Evolutionary conservation across 306 rosid genomes (phyloP), one percentile per base, ranked within the genome.

Genomic region (Trifolium subterraneum): DNA sequence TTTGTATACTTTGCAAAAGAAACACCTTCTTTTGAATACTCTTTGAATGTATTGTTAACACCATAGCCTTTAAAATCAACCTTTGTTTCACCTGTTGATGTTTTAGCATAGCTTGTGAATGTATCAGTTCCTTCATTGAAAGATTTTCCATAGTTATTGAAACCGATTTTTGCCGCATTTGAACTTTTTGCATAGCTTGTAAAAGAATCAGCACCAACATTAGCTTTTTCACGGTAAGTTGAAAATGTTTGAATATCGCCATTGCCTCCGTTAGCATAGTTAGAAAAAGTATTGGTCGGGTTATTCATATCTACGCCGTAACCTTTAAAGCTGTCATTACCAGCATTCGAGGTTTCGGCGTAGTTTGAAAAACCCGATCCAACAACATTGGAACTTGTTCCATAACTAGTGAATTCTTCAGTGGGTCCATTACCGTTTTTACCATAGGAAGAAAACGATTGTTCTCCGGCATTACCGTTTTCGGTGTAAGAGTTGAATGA

Each of bases 121-220:
- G 51, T 84, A 67, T 95, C 99, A 9, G 93, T 82, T 8, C 99
- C 99, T 14, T 75, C 85, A 73, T 95, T 92, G 90, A 90, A 85
- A 3, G 98, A 88, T 54, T 90, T 89, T 0, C 99, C 99, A 42
- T 95, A 95, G 77, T 84, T 95, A 8, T 47, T 23, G 87, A 95
- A 95, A 70, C 68, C 81, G 8, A 92, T 88, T 66, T 79, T 8
- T 0, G 83, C 96, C 0, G 87, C 81, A 62, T 88, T 92, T 4
- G 97, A 70, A 38, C 52, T 47, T 66, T 92, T 92, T 1, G 84
- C 91, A 76, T 95, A 95, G 12, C 96, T 87, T 39, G 75, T 81
- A 85, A 95, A 95, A 6, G 90, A 76, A 41, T 89, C 95, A 5
- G 80, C 97, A 0, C 99, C 99, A 1, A 95, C 99, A 63, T 95